phyloP scores from a whole-genome alignment of 768 basidiomycete genomes.

The Inosperma sp. region DNA sequence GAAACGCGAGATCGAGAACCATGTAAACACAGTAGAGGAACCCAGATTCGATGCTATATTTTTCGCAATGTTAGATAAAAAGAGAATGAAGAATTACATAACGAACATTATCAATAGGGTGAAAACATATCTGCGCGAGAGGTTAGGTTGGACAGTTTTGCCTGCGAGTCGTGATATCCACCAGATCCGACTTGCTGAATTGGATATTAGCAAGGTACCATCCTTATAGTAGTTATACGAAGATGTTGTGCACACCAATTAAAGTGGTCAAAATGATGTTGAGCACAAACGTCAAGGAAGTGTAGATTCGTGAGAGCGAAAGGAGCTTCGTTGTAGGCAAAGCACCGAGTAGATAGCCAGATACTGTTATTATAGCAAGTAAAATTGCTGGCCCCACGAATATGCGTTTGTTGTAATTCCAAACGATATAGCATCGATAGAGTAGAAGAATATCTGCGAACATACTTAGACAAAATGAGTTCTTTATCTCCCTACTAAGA shows the following conservation, averaged over 20 bases:
- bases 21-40: conserved; percentile 34
- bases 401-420: conserved; percentile 28
- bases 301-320: conserved; percentile 28
- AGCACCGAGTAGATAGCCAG: too few species aligned
- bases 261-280: conserved; percentile 33
- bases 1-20: conserved; percentile 25
- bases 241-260: conserved; percentile 27
- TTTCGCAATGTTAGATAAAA: not conserved
- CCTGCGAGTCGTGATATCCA: conserved; percentile 26
- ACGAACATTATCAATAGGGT: conserved; percentile 35
- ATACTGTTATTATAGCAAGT: too few species aligned
- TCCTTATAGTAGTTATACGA: too few species aligned
- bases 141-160: conserved; percentile 20
- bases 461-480: conserved; percentile 20
- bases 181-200: conserved; percentile 33
- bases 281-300: conserved; percentile 30
- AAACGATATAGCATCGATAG: conserved; percentile 37
- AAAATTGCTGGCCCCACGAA: conserved; percentile 24
- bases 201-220: not conserved
- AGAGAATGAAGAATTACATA: not conserved
- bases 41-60: conserved; percentile 34
- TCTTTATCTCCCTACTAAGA: not conserved
- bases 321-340: conserved; percentile 14
- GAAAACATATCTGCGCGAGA: conserved; percentile 28
- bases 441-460: conserved; percentile 31